Evolutionary conservation across 2,329 filamentous ascomycete species (phyloP).

Genomic region (Paecilomyces formosus): DNA sequence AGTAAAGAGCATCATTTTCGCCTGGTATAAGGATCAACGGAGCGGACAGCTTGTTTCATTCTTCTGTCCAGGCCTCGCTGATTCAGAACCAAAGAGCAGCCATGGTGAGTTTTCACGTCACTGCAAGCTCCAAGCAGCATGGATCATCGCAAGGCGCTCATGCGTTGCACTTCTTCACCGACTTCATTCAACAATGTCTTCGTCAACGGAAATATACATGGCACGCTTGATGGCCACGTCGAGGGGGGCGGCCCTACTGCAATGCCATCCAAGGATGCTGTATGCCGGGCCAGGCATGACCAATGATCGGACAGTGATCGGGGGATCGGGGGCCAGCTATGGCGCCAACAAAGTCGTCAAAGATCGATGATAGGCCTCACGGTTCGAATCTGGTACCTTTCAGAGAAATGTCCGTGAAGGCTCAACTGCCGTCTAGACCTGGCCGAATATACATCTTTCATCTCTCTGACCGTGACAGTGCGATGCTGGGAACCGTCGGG

Average conservation of each 20-base stretch:
- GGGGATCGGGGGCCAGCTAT: not conserved
- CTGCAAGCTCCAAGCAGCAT: not conserved
- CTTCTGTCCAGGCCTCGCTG: not conserved
- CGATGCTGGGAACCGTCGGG: not conserved
- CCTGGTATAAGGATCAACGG: not conserved
- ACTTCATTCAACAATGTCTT: not conserved
- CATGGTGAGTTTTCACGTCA: not conserved
- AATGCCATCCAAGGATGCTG: not conserved
- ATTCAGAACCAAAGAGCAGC: not conserved
- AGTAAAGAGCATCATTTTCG: not conserved
- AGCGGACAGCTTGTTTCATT: not conserved
- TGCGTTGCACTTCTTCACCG: not conserved
- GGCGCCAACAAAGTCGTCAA: conserved; percentile 1
- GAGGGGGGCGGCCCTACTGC: not conserved
- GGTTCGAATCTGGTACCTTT: not conserved
- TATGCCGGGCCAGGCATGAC: not conserved
- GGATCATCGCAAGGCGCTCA: not conserved
- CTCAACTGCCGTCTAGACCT: not conserved
- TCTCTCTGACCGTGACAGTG: not conserved
- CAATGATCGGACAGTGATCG: not conserved
- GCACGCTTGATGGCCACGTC: not conserved
- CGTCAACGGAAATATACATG: not conserved
- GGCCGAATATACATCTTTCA: not conserved
- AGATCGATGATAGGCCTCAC: not conserved
- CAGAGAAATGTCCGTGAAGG: not conserved